These are phyloP conservation scores for Pharnaceum exiguum DNA, from an alignment of 148 eudicot genomes.

Conservation along the genomic window DNA sequence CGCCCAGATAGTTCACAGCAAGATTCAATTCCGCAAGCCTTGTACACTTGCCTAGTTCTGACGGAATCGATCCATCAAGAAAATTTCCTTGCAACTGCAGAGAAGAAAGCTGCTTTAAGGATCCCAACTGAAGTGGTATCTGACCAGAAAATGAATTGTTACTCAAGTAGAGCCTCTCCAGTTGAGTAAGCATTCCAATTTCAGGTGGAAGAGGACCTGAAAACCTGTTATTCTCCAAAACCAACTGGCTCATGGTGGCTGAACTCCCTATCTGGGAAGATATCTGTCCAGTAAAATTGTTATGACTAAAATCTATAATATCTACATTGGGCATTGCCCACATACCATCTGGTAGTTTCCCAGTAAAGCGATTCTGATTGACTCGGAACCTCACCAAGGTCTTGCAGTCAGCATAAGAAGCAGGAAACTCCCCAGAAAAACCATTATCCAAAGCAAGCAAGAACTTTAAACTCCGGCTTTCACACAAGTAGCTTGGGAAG, in stretches of 20 bases:
- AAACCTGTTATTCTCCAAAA: conserved; percentile 57
- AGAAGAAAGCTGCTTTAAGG: conserved; percentile 53
- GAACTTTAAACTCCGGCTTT: conserved; percentile 30
- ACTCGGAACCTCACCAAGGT: conserved; percentile 64
- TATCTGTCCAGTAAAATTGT: conserved; percentile 51
- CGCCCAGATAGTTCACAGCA: conserved; percentile 52
- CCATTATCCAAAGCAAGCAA: conserved; percentile 73
- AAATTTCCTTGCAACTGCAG: conserved; percentile 57
- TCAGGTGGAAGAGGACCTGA: conserved; percentile 71
- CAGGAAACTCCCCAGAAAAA: conserved; percentile 73
- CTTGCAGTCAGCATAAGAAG: conserved; percentile 58
- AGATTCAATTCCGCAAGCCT: conserved; percentile 71
- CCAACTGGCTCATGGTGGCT: conserved; percentile 39
- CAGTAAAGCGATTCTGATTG: conserved; percentile 59
- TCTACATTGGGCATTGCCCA: conserved; percentile 65
- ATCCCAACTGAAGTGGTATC: conserved; percentile 57
- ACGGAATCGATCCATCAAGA: conserved; percentile 63
- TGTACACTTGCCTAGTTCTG: conserved; percentile 48
- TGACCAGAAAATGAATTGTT: conserved; percentile 71
- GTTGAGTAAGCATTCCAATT: conserved; percentile 43
- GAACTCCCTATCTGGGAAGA: conserved; percentile 49
- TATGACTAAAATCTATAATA: conserved; percentile 71
- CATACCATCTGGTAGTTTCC: conserved; percentile 56
- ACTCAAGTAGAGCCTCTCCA: conserved; percentile 54
- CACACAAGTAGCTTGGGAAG: conserved; percentile 72